These are phyloP conservation scores for Debaryomyces maramus DNA, from an alignment of 805 yeast species.

Conservation along the genomic window DNA sequence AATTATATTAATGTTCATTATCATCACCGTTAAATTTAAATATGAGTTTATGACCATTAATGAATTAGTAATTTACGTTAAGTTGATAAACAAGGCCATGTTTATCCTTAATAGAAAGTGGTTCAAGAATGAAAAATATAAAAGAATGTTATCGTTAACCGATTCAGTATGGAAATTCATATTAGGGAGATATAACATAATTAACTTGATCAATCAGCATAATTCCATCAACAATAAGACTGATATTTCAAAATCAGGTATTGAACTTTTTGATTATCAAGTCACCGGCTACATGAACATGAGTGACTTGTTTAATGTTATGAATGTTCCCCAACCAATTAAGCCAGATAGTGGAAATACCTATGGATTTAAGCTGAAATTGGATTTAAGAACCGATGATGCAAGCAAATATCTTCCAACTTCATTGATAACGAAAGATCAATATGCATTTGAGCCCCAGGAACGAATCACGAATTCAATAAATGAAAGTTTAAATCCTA, in stretches of 20 bases:
- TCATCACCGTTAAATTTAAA: conserved; percentile 53
- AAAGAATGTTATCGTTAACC: conserved; percentile 44
- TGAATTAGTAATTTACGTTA: conserved; percentile 39
- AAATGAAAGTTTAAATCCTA: background rate
- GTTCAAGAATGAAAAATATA: conserved; percentile 48
- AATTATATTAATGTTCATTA: conserved; percentile 50
- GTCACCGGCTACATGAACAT: conserved; percentile 38
- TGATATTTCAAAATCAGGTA: conserved; percentile 14
- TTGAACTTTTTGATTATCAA: conserved; percentile 43
- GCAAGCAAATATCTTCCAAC: background rate
- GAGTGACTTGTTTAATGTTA: conserved; percentile 41
- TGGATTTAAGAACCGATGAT: background rate
- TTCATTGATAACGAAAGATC: conserved; percentile 2
- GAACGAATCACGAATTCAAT: background rate
- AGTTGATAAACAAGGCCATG: conserved; percentile 41
- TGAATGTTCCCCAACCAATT: conserved; percentile 46
- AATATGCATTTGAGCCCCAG: background rate
- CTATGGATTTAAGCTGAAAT: background rate
- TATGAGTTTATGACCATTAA: conserved; percentile 37
- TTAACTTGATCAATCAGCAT: conserved; percentile 27
- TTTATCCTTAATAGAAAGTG: conserved; percentile 44
- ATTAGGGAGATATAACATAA: conserved; percentile 34
- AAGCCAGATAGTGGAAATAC: conserved; percentile 3
- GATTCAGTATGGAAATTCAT: conserved; percentile 45
- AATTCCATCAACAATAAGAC: conserved; percentile 19